These are phyloP conservation scores for Paramecium caudatum DNA, from an alignment of 73 alveolate species.

Conservation along the genomic window DNA sequence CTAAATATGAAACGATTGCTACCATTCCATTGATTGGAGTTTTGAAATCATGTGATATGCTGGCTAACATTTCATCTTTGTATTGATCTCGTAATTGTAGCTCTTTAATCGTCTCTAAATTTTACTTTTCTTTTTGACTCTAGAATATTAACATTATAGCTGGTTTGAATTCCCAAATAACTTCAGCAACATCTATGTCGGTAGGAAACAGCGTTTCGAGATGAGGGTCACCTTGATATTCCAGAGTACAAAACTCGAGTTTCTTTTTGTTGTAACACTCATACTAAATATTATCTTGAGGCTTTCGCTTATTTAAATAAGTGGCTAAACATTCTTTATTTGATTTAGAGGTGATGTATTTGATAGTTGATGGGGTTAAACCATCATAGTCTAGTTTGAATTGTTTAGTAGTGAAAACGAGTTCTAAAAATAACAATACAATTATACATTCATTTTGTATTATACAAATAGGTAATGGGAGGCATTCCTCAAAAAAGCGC, in stretches of 20 bases:
- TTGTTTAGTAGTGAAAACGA: neutral
- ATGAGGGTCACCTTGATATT: neutral
- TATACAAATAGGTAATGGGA: neutral
- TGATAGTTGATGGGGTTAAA: neutral
- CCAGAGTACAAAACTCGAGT: constrained; percentile 16
- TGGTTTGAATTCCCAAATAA: constrained; percentile 45
- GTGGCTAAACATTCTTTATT: constrained; percentile 19
- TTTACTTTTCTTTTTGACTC: constrained; percentile 1
- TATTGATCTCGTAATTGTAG: constrained; percentile 40
- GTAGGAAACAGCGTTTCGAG: neutral
- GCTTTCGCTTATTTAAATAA: neutral
- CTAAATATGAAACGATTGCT: constrained; percentile 40
- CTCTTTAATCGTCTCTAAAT: neutral
- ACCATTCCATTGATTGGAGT: constrained; percentile 77
- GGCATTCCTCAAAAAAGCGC: constrained; percentile 11
- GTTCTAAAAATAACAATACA: neutral
- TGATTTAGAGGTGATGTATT: neutral
- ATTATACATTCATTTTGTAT: neutral
- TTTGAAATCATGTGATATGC: constrained; percentile 71
- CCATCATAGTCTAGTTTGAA: constrained; percentile 26
- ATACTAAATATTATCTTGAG: neutral
- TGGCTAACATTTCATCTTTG: constrained; percentile 68
- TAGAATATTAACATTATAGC: constrained; percentile 30
- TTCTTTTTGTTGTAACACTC: neutral
- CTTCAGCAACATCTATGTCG: constrained; percentile 39